A percentile compares a stretch with the other conserved stretches of the same genome.
These are phyloP conservation scores for Pseudonitzschia pungens DNA, from an alignment of 108 stramenopile species.

Conservation along the genomic window DNA sequence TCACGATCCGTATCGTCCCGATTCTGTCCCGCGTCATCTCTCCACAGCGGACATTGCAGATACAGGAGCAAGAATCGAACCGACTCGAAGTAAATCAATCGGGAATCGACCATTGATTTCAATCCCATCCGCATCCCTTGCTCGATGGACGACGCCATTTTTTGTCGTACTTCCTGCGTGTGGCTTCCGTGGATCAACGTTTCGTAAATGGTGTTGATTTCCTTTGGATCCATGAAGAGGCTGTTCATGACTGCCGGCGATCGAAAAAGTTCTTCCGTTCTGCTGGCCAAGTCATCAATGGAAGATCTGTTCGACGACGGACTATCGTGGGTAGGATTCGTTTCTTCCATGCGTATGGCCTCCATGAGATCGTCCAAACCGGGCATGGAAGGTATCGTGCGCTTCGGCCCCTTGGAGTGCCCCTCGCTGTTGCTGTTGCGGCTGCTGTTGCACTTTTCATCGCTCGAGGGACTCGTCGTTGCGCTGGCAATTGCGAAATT, in stretches of 20 bases:
- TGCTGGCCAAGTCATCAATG: constrained; percentile 42
- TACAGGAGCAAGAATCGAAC: constrained; percentile 67
- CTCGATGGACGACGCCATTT: constrained; percentile 55
- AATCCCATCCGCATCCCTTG: constrained; percentile 59
- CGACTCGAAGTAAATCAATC: constrained; percentile 64
- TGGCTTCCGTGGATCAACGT: constrained; percentile 32
- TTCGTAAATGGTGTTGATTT: constrained; percentile 57
- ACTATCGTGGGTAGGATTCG: constrained; percentile 11
- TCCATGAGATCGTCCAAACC: constrained; percentile 43
- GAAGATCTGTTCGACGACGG: constrained; percentile 6
- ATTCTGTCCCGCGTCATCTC: constrained; percentile 19
- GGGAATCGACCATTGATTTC: constrained; percentile 43
- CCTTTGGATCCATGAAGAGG: constrained; percentile 62
- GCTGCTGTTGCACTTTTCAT: too few species aligned
- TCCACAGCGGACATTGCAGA: constrained; percentile 55
- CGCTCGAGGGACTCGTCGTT: too few species aligned
- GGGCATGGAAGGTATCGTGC: constrained; percentile 3
- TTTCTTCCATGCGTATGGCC: constrained; percentile 35
- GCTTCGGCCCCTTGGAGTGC: background rate
- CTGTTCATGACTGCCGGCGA: constrained; percentile 64
- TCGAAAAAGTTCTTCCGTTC: constrained; percentile 62
- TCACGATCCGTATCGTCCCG: constrained; percentile 1
- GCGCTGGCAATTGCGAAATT: constrained; percentile 44
- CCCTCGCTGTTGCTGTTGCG: too few species aligned
- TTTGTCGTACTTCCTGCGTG: constrained; percentile 33